Evolutionary conservation across 805 yeast genomes (phyloP).

Genomic region (Hagleromyces aurorensis): DNA sequence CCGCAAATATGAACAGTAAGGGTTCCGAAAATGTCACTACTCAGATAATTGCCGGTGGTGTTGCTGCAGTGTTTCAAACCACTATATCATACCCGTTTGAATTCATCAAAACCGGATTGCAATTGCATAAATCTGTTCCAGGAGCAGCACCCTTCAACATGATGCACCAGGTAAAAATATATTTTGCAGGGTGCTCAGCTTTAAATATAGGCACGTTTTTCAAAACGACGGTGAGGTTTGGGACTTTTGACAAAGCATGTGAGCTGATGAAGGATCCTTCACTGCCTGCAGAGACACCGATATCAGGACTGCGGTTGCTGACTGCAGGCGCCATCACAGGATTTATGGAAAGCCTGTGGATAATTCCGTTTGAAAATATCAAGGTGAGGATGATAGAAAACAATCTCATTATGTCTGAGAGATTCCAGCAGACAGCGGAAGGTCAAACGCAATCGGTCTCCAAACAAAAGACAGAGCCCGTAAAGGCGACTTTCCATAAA

Average conservation of each 20-base stretch:
- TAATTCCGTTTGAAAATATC: constrained; percentile 86
- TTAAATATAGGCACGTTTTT: constrained; percentile 64
- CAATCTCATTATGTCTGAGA: constrained; percentile 32
- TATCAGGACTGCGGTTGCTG: constrained; percentile 72
- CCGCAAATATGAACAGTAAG: no score
- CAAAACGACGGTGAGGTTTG: constrained; percentile 67
- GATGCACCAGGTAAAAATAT: constrained; percentile 30
- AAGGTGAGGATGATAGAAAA: constrained; percentile 77
- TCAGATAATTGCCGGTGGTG: constrained; percentile 27
- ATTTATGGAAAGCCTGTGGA: constrained; percentile 66
- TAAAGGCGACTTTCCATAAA: constrained; percentile 28
- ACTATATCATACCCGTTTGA: constrained; percentile 66
- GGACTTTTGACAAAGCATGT: constrained; percentile 67
- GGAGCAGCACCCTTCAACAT: constrained; percentile 28
- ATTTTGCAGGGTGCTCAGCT: constrained; percentile 61
- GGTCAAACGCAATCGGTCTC: not conserved
- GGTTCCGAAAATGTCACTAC: constrained; percentile 9
- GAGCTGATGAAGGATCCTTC: constrained; percentile 38
- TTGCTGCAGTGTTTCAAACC: constrained; percentile 57
- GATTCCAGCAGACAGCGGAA: not conserved
- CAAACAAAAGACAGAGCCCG: constrained; percentile 5
- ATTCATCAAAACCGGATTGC: constrained; percentile 56
- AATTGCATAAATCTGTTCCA: constrained; percentile 41
- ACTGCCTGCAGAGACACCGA: constrained; percentile 50
- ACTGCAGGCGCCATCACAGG: constrained; percentile 85